These are phyloP conservation scores for Termitomyces sp. DNA, from an alignment of 768 basidiomycete genomes.

Conservation along the genomic window DNA sequence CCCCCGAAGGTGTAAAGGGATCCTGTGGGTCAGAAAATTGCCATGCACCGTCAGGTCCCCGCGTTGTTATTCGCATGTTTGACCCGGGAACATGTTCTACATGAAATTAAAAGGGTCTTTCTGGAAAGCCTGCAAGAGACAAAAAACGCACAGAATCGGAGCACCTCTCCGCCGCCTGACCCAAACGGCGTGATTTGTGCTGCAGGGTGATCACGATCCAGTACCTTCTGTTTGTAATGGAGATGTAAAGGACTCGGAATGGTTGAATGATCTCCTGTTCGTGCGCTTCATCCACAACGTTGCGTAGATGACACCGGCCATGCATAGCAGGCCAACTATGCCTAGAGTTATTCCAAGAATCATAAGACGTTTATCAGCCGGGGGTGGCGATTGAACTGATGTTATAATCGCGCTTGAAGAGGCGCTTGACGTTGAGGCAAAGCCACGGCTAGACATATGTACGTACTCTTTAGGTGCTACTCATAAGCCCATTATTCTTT, in stretches of 20 bases:
- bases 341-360: constrained; percentile 10
- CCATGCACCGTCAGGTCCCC: constrained; percentile 54
- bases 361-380: neutral
- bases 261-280: neutral
- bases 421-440: neutral
- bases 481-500: neutral
- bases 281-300: constrained; percentile 7
- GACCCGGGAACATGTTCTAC: constrained; percentile 48
- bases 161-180: constrained; percentile 27
- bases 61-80: constrained; percentile 55
- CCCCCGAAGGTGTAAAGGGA: constrained; percentile 35
- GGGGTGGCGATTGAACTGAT: neutral
- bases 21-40: constrained; percentile 41
- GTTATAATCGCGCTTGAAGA: constrained; percentile 1
- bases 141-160: constrained; percentile 34
- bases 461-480: neutral
- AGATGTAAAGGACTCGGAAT: constrained; percentile 2
- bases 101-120: neutral
- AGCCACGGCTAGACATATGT: constrained; percentile 11
- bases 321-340: constrained; percentile 5
- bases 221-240: constrained; percentile 21
- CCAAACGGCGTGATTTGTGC: constrained; percentile 41
- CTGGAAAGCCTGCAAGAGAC: neutral
- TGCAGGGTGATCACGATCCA: constrained; percentile 32
- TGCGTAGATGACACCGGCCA: constrained; percentile 8